Evolutionary conservation across 2,329 filamentous ascomycete genomes (phyloP).

Genomic region (Metarhizium album): DNA sequence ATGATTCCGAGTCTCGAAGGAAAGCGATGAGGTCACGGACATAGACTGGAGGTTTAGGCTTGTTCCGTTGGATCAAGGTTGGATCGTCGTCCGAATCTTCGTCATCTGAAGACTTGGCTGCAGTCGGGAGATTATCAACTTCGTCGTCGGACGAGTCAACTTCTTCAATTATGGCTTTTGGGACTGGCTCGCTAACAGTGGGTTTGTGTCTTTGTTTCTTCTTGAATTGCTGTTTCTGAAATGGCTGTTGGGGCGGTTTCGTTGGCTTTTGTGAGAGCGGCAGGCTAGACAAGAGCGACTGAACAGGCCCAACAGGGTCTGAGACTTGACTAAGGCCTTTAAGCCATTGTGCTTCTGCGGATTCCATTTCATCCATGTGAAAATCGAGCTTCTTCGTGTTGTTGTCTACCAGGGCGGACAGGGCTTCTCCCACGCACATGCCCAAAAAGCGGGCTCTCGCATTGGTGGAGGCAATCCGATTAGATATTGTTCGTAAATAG

Average conservation of each 20-base stretch:
- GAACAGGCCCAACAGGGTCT: slow-evolving; percentile 52
- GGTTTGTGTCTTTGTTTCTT: slow-evolving; percentile 19
- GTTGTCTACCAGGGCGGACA: slow-evolving; percentile 54
- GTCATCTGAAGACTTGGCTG: slow-evolving; percentile 76
- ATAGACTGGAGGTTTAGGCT: slow-evolving; percentile 77
- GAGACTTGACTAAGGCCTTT: slow-evolving; percentile 50
- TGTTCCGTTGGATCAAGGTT: slow-evolving; percentile 73
- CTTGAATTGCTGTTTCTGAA: slow-evolving; percentile 10
- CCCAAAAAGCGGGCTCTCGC: slow-evolving; percentile 69
- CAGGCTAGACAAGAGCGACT: slow-evolving; percentile 30
- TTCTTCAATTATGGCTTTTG: slow-evolving; percentile 52
- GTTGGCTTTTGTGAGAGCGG: slow-evolving; percentile 6
- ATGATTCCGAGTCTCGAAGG: slow-evolving; percentile 70
- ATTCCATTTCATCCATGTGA: slow-evolving; percentile 66
- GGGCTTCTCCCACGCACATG: slow-evolving; percentile 72
- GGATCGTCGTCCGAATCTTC: slow-evolving; percentile 93
- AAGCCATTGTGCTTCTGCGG: slow-evolving; percentile 65
- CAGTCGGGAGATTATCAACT: slow-evolving; percentile 45
- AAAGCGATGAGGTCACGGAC: slow-evolving; percentile 74
- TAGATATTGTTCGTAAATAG: slow-evolving; percentile 74
- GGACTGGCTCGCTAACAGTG: slow-evolving; percentile 18
- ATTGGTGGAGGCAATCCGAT: slow-evolving; percentile 70
- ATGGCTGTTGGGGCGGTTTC: slow-evolving; percentile 2
- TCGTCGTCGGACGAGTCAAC: slow-evolving; percentile 53
- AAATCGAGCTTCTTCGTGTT: slow-evolving; percentile 69